Evolutionary conservation across 139 green algal species (phyloP).

Genomic region (Closterium sp.): DNA sequence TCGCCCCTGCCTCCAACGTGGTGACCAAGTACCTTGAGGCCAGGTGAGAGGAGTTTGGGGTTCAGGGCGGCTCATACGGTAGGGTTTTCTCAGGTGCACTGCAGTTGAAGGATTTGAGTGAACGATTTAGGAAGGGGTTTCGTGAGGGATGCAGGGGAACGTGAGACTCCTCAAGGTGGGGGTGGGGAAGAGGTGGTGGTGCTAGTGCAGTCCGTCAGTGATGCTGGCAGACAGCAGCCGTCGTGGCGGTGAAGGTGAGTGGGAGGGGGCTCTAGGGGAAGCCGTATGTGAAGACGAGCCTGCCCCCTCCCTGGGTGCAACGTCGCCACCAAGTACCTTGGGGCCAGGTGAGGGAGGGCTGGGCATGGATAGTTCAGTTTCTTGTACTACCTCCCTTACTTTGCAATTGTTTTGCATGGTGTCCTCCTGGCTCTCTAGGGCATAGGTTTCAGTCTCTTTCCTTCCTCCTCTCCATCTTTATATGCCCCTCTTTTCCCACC

Average conservation of each 20-base stretch:
- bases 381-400: too few relatives aligned
- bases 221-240: too few relatives aligned
- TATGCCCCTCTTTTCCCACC: not conserved
- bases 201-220: too few relatives aligned
- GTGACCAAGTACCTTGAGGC: conserved; percentile 50
- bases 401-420: too few relatives aligned
- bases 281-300: conserved; percentile 46
- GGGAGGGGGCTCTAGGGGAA: conserved; percentile 17
- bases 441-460: not conserved
- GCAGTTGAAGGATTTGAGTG: too few relatives aligned
- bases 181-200: conserved; percentile 7
- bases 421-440: too few relatives aligned
- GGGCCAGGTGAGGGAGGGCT: not conserved
- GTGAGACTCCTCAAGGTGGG: not conserved
- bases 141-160: too few relatives aligned
- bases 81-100: too few relatives aligned
- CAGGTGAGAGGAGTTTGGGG: conserved; percentile 5
- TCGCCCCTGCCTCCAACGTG: conserved; percentile 42
- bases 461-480: not conserved
- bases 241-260: conserved; percentile 10
- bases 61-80: too few relatives aligned
- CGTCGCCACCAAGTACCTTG: conserved; percentile 50
- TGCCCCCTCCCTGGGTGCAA: conserved; percentile 32
- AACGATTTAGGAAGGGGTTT: too few relatives aligned
- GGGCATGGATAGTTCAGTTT: too few relatives aligned